Evolutionary conservation across 495 filamentous ascomycete species (phyloP).

Genomic region (Podospora pseudocomata): DNA sequence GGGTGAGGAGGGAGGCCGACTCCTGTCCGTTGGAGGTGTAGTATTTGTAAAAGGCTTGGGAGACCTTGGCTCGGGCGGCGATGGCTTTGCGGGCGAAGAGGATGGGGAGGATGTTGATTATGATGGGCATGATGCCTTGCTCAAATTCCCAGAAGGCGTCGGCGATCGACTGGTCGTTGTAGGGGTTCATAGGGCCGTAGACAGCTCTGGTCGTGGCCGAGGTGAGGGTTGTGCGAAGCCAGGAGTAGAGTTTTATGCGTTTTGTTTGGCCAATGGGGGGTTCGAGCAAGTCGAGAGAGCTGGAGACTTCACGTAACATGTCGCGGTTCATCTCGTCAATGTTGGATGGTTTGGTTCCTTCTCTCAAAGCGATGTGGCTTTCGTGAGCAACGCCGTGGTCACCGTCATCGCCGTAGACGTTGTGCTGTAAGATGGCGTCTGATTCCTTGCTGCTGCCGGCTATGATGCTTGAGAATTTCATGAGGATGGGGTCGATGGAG

Average conservation of each 20-base stretch:
- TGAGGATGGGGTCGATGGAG: conserved; percentile 39
- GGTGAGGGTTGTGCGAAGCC: conserved; percentile 44
- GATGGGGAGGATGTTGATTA: conserved; percentile 36
- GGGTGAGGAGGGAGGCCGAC: conserved; percentile 12
- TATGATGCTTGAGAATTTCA: conserved; percentile 33
- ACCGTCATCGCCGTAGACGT: conserved; percentile 13
- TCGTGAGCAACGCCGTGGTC: conserved; percentile 32
- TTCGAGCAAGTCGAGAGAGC: conserved; percentile 17
- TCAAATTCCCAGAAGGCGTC: conserved; percentile 51
- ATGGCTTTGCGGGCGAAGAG: conserved; percentile 42
- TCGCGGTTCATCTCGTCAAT: conserved; percentile 38
- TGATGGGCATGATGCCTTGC: conserved; percentile 34
- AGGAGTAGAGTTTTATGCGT: conserved; percentile 25
- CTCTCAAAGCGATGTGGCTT: conserved; percentile 32
- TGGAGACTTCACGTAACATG: conserved; percentile 31
- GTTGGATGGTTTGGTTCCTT: conserved; percentile 20
- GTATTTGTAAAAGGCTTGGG: conserved; percentile 43
- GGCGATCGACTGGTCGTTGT: conserved; percentile 34
- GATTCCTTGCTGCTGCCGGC: conserved; percentile 31
- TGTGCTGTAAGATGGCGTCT: neutral
- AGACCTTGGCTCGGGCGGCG: conserved; percentile 35
- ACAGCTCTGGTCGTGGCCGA: conserved; percentile 46
- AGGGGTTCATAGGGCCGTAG: conserved; percentile 52
- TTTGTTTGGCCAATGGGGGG: neutral
- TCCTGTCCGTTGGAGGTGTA: conserved; percentile 32